Base-by-base conservation (phyloP, 1,139 yeast genomes). In the Yarrowia galli region DNA sequence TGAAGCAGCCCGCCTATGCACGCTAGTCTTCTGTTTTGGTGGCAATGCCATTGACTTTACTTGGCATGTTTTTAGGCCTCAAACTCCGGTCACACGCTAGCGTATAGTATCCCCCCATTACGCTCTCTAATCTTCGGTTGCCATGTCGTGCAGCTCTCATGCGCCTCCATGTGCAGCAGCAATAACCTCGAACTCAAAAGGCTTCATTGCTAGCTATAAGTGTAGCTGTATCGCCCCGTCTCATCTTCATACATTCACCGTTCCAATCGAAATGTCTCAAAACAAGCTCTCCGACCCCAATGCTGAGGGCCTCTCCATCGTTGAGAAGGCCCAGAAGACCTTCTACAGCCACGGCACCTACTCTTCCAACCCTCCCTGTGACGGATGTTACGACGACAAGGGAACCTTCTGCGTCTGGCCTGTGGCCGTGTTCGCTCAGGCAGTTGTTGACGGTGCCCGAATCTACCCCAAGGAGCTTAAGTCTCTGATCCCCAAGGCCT, bases 381-480 rank as follows among this genome's bases (percentile, higher is more conserved):
- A 76, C 20, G 89, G 89, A 1, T 82, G 87, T 65, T 86, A 84
- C 75, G 78, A 80, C 45, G 83, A 84, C 67, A 84, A 85, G 49
- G 83, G 85, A 48, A 80, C 81, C 68, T 87, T 86, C 75, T 87
- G 86, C 36, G 83, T 88, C 32, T 88, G 92, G 91, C 88, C 90
- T 0, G 87, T 87, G 22, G 82, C 90, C 0, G 89, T 88, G 18
- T 88, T 86, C 7, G 84, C 84, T 0, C 90, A 87, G 75, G 85
- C 89, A 0, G 79, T 86, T 48, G 85, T 86, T 12, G 90, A 87
- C 72, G 89, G 87, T 9, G 87, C 88, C 2, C 78, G 89, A 69
- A 78, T 86, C 51, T 87, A 84, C 74, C 87, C 86, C 16, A 28
- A 28, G 32, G 87, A 86, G 73, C 76, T 87, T 53, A 78, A 79